Evolutionary conservation across 331 rosid species (phyloP).

Genomic region (Telfairia occidentalis): DNA sequence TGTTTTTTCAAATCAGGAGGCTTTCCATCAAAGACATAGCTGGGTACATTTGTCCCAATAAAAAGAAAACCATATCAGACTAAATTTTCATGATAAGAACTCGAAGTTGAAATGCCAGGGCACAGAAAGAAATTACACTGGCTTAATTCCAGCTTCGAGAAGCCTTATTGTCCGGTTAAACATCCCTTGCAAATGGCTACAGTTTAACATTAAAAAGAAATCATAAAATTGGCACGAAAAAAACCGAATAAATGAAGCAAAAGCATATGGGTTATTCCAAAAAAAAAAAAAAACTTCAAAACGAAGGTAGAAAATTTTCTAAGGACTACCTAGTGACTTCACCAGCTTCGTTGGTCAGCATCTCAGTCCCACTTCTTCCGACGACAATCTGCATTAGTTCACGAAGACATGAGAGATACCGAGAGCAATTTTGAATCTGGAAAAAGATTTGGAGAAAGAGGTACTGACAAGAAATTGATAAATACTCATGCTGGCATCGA

Average conservation of each 20-base stretch:
- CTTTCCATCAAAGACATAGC: constrained; percentile 91
- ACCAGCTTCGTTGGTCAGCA: constrained; percentile 95
- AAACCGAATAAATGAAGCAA: background rate
- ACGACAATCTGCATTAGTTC: constrained; percentile 73
- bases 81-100: background rate
- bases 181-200: constrained; percentile 97
- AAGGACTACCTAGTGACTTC: constrained; percentile 77
- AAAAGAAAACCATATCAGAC: constrained; percentile 5
- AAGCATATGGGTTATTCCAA: background rate
- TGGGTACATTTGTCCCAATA: constrained; percentile 16
- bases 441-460: background rate
- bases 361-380: constrained; percentile 89
- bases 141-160: constrained; percentile 91
- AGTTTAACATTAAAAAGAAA: constrained; percentile 3
- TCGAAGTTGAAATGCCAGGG: constrained; percentile 4
- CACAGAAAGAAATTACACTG: constrained; percentile 43
- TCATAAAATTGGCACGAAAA: background rate
- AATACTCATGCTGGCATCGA: constrained; percentile 98
- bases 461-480: constrained; percentile 79
- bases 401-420: constrained; percentile 12
- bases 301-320: background rate
- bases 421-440: background rate
- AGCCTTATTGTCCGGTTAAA: constrained; percentile 88
- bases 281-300: background rate
- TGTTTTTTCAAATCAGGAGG: constrained; percentile 88